phyloP scores from a whole-genome alignment of 139 green algal species.

The Chlamydomonas sp. region DNA sequence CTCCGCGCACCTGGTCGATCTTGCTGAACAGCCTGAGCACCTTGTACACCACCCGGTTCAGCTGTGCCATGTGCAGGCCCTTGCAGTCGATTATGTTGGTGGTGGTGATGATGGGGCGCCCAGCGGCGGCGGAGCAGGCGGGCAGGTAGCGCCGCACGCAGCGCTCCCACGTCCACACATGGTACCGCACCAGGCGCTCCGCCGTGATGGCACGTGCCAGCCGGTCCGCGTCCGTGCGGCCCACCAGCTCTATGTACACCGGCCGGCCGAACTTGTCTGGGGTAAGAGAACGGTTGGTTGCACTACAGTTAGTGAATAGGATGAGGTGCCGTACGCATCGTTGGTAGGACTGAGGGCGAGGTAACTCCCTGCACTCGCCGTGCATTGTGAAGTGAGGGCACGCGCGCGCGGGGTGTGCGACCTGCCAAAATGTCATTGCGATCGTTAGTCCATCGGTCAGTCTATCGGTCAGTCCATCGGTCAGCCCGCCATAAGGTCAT shows the following conservation, averaged over 20 bases:
- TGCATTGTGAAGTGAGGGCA: no score
- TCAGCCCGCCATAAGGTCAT: no score
- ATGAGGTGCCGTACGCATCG: no score
- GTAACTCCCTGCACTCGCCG: no score
- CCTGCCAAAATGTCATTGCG: no score
- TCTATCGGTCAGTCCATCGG: no score
- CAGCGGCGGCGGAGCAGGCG: conserved; percentile 38
- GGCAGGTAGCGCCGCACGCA: conserved; percentile 43
- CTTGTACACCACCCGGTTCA: conserved; percentile 40
- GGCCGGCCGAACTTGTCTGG: conserved; percentile 57
- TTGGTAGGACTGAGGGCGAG: background rate
- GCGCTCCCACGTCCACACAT: conserved; percentile 60
- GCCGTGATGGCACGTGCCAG: conserved; percentile 42
- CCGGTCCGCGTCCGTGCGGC: conserved; percentile 34
- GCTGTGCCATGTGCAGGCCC: conserved; percentile 52
- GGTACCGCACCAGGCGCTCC: conserved; percentile 54
- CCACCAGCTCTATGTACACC: conserved; percentile 63
- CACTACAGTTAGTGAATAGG: background rate
- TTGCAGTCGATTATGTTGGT: conserved; percentile 60
- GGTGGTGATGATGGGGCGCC: conserved; percentile 44
- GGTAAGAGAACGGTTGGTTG: conserved; percentile 22
- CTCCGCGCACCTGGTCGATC: conserved; percentile 48
- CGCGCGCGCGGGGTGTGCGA: no score
- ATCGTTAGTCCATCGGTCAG: no score
- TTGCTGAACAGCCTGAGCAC: conserved; percentile 50